Conservation (phyloP, 768 basidiomycete genomes). For the Suillus subaureus region DNA sequence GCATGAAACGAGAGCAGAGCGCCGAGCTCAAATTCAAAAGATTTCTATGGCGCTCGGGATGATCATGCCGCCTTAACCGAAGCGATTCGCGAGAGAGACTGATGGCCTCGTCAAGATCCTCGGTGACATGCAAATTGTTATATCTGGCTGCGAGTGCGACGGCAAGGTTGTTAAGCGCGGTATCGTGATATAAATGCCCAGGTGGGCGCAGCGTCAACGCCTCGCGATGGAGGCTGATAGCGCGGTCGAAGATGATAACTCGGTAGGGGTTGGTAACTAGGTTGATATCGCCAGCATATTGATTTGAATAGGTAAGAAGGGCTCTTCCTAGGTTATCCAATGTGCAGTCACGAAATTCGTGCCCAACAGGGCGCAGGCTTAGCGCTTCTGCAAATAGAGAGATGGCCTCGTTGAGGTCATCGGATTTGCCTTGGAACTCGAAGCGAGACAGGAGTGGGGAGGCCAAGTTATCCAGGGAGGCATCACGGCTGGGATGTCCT, state of each 20-base stretch:
- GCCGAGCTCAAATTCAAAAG: background rate
- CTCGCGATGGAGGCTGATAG: background rate
- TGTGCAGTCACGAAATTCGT: fast-evolving
- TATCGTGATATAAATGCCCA: background rate
- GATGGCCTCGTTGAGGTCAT: background rate
- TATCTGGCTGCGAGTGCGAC: background rate
- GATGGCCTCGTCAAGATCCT: background rate
- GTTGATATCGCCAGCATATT: too few relatives aligned
- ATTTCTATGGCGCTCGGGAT: background rate
- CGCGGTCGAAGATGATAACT: too few relatives aligned
- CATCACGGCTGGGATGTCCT: fast-evolving
- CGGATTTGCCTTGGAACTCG: background rate
- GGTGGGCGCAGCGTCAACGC: background rate
- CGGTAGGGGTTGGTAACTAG: too few relatives aligned
- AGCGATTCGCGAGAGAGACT: background rate
- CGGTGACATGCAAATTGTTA: background rate
- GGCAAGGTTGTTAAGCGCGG: background rate
- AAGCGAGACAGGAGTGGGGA: background rate
- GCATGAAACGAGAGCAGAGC: background rate
- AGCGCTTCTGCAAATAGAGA: background rate
- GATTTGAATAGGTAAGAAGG: background rate
- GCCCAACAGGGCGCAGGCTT: background rate
- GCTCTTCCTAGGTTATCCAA: background rate
- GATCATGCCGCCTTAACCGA: background rate
- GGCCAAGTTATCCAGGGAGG: background rate